Evolutionary conservation across 2,329 filamentous ascomycete species (phyloP).

Genomic region (Alternaria sp.): DNA sequence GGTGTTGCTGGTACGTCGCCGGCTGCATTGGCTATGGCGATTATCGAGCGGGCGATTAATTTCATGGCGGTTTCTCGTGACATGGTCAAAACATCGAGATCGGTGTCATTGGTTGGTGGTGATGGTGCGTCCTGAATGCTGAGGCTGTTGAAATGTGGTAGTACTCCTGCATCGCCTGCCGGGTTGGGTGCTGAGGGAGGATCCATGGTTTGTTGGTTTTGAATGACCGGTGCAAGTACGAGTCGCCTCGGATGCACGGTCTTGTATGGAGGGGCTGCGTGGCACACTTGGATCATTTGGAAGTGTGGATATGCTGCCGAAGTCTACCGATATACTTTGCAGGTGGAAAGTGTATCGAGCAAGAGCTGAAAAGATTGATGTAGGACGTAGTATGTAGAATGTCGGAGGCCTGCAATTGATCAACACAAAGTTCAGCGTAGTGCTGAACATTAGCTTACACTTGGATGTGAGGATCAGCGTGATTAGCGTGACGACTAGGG

Average conservation of each 20-base stretch:
- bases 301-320: constrained; percentile 31
- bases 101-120: constrained; percentile 51
- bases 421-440: constrained; percentile 1
- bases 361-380: constrained; percentile 8
- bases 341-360: constrained; percentile 13
- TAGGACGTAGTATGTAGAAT: neutral
- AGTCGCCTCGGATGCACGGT: constrained; percentile 43
- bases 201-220: constrained; percentile 33
- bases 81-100: constrained; percentile 77
- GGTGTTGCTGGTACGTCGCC: constrained; percentile 85
- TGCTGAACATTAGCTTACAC: constrained; percentile 12
- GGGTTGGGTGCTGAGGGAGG: constrained; percentile 53
- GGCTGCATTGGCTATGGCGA: constrained; percentile 73
- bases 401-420: constrained; percentile 6
- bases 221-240: constrained; percentile 36
- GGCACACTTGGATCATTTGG: constrained; percentile 49
- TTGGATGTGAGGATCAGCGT: constrained; percentile 9
- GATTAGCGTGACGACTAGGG: constrained; percentile 5
- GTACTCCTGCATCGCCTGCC: constrained; percentile 52
- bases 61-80: constrained; percentile 78
- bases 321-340: constrained; percentile 30
- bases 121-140: constrained; percentile 49
- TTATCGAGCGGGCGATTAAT: constrained; percentile 70
- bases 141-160: constrained; percentile 47
- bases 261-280: constrained; percentile 39